Percentiles rank a stretch among this genome's conserved stretches.
Evolutionary conservation across 495 filamentous ascomycete species (phyloP).

Genomic region (Penicillium desertorum): DNA sequence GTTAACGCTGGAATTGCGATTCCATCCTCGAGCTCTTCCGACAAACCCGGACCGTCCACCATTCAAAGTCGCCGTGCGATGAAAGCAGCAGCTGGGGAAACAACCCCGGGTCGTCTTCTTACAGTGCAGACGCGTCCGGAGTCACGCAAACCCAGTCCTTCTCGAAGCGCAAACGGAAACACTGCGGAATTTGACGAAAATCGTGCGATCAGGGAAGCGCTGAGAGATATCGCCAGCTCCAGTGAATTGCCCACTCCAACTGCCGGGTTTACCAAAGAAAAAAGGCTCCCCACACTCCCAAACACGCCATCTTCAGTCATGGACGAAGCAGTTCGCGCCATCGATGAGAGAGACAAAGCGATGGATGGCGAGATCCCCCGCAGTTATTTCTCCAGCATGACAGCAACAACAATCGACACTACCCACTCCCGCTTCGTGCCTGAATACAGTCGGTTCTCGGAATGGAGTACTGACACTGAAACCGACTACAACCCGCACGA

Average conservation of each 20-base stretch:
- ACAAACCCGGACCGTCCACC: constrained; percentile 19
- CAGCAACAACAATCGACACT: constrained; percentile 41
- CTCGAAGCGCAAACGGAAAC: constrained; percentile 8
- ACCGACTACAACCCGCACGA: constrained; percentile 35
- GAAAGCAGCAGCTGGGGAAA: constrained; percentile 25
- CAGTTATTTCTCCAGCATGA: constrained; percentile 48
- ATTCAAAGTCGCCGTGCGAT: constrained; percentile 41
- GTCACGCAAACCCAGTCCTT: constrained; percentile 7
- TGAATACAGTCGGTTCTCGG: constrained; percentile 47
- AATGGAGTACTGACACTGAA: constrained; percentile 49
- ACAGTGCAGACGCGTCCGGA: constrained; percentile 32
- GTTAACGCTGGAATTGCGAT: constrained; percentile 15
- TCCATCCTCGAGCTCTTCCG: constrained; percentile 6
- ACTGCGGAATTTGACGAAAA: constrained; percentile 15
- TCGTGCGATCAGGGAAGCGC: constrained; percentile 9
- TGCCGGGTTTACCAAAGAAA: constrained; percentile 32
- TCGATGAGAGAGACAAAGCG: constrained; percentile 38
- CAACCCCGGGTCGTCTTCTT: constrained; percentile 23
- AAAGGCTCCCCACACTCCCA: constrained; percentile 47
- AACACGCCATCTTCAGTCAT: constrained; percentile 51
- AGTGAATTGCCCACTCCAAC: constrained; percentile 35
- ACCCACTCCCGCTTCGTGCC: constrained; percentile 23
- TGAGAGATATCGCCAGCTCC: constrained; percentile 12
- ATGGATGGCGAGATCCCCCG: constrained; percentile 36
- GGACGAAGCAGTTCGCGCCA: constrained; percentile 47